Conservation (phyloP, 2,329 filamentous ascomycete species). For the Aspergillus sp. region DNA sequence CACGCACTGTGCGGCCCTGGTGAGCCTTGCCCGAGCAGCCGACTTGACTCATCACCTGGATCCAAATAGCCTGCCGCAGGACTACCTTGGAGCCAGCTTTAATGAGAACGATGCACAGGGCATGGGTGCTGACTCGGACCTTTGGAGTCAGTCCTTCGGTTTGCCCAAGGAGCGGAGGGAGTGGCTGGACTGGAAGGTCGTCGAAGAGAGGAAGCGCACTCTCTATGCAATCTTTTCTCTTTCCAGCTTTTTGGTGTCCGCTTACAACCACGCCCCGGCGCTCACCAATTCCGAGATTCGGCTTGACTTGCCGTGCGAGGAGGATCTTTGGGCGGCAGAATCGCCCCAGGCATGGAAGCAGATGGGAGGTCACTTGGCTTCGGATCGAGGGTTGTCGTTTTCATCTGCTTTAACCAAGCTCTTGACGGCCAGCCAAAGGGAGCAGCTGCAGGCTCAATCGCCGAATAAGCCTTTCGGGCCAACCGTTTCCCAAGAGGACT, state of each 20-base stretch:
- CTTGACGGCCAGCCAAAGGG: conserved; percentile 64
- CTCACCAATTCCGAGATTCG: conserved; percentile 90
- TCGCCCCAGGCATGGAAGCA: conserved; percentile 72
- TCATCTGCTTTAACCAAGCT: conserved; percentile 72
- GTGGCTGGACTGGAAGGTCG: conserved; percentile 81
- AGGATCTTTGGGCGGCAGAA: conserved; percentile 80
- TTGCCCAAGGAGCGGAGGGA: conserved; percentile 40
- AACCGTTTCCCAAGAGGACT: conserved; percentile 39
- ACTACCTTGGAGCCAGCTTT: conserved; percentile 41
- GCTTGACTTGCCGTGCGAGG: conserved; percentile 82
- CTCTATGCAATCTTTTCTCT: conserved; percentile 85
- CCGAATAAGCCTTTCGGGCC: conserved; percentile 36
- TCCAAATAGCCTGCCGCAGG: conserved; percentile 26
- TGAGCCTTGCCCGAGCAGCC: conserved; percentile 84
- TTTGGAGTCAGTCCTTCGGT: conserved; percentile 28
- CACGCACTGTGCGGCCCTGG: conserved; percentile 81
- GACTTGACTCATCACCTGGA: conserved; percentile 51
- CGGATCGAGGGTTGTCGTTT: conserved; percentile 67
- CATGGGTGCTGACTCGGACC: conserved; percentile 27
- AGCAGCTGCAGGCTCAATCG: conserved; percentile 35
- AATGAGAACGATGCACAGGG: conserved; percentile 45
- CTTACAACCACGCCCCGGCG: conserved; percentile 85
- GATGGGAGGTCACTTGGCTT: conserved; percentile 63
- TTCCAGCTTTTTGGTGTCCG: conserved; percentile 81
- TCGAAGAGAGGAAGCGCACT: conserved; percentile 86